Conservation (phyloP, 345 rosid genomes). For the Erysimum cheiranthoides region DNA sequence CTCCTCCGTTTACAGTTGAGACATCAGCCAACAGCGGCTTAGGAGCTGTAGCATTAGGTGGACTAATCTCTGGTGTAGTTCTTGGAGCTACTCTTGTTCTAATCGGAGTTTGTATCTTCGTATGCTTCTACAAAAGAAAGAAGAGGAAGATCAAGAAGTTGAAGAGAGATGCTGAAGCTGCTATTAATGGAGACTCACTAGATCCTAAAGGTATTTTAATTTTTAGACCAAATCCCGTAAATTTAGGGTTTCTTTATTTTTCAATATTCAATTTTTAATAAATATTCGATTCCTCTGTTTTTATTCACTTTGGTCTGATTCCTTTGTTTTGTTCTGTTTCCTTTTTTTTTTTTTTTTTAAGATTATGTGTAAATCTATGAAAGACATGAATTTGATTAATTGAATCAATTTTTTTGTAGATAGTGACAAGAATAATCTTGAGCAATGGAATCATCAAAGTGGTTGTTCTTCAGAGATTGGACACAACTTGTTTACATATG, state of each 20-base stretch:
- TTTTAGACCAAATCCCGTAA: conserved; percentile 6
- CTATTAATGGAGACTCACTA: conserved; percentile 1
- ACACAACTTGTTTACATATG: conserved; percentile 56
- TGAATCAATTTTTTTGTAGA: background rate
- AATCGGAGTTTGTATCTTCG: conserved; percentile 39
- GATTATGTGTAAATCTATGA: no score
- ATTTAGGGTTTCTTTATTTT: conserved; percentile 30
- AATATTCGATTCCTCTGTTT: conserved; percentile 35
- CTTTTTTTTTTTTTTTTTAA: no score
- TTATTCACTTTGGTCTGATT: conserved; percentile 21
- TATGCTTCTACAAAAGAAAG: conserved; percentile 31
- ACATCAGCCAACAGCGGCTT: background rate
- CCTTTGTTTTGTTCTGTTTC: no score
- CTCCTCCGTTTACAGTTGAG: background rate
- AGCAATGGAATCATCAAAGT: conserved; percentile 53
- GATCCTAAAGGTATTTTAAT: conserved; percentile 16
- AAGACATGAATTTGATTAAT: background rate
- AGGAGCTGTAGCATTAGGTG: background rate
- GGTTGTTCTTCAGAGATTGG: conserved; percentile 34
- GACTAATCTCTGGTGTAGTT: conserved; percentile 20
- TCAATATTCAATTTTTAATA: background rate
- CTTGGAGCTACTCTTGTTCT: conserved; percentile 38
- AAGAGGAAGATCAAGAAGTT: conserved; percentile 14
- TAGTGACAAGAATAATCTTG: conserved; percentile 28
- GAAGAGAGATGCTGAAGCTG: conserved; percentile 37